Evolutionary conservation across 176 grass and related monocot genomes (phyloP), one percentile per base, ranked within the genome.

Genomic region (Cenchrus americanus): DNA sequence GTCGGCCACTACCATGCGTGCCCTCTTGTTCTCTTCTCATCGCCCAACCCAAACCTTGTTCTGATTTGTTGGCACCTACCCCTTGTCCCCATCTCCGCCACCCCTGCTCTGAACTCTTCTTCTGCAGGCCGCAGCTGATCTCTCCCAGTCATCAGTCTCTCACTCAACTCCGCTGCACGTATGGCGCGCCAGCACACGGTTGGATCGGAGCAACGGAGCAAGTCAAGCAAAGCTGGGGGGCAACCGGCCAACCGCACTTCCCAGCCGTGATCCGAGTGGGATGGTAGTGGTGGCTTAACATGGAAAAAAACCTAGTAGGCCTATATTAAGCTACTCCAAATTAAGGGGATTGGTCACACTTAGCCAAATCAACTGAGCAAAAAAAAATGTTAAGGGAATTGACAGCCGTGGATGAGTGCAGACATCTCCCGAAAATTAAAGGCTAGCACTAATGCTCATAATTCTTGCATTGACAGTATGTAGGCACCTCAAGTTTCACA

Each of bases 111-210:
- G 0, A 69, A 4, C 71, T 14, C 51, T 40, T 41, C 51, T 61
- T 3, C 58, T 12, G 18, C 13, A 80, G 2, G 2, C 34, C 4
- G 34, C 34, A 37, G 34, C 9, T 7, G 0, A 58, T 0, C 75
- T 26, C 49, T 44, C 34, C 34, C 34, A 37, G 18, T 22, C 32
- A 8, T 32, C 73, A 0, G 30, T 34, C 59, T 17, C 53, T 34
- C 59, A 62, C 87, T 52, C 76, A 81, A 37, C 77, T 79, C 67
- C 27, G 14, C n/a, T 19, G 62, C 47, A 51, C 46, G 69, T 30
- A 24, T 32, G 41, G 8, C 48, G 41, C 42, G 41, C 41, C 79
- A 70, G 52, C 24, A 27, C 4, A 14, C 34, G 34, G 34, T 4
- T 37, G 34, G 15, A 34, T 6, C 32, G 14, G 10, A n/a, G n/a